Base-by-base conservation (phyloP, 202 grass and related monocot genomes). In the Hordeum pubiflorum region DNA sequence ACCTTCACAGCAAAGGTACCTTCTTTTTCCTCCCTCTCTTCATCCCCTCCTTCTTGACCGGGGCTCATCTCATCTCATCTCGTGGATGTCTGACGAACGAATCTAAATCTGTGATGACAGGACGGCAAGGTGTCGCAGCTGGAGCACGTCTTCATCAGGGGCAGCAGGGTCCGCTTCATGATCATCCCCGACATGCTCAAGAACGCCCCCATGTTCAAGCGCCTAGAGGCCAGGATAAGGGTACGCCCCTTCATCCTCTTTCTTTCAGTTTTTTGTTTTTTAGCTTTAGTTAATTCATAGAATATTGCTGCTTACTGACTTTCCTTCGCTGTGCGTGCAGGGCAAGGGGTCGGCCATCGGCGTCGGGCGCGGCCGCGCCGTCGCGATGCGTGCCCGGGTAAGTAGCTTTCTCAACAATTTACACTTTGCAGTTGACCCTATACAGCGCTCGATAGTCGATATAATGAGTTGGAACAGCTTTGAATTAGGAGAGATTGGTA, bases 151-250 rank as follows among this genome's bases (percentile, higher is more conserved):
- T 99, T 99, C 79, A 93, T 96, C 83, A 81, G 90, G 68, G 90
- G 92, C 7, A 95, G 90, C 88, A 95, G 90, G 89, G 92, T 99
- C 72, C 81, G 92, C 61, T 99, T 99, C 82, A 93, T 95, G 96
- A 91, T 99, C 17, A 95, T 99, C 70, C 92, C 90, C 74, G 96
- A 99, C 87, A 99, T 95, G 96, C 85, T 99, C 80, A 99, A 99
- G 85, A 99, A 99, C 64, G 92, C 83, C 0, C 83, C 83, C 9
- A 98, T 97, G 94, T 97, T 97, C 86, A 97, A 97, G 86, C 91
- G 94, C 10, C 87, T 97, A 32, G 94, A 97, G 84, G 91, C 94
- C 58, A 91, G 89, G 89, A 97, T 97, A 38, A 89, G 86, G 81
- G 94, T 98, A 17, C 22, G 38, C 37, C 1, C 1, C 9, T 3